phyloP scores from a whole-genome alignment of 2,329 filamentous ascomycete species.

The Neonectria faginata region DNA sequence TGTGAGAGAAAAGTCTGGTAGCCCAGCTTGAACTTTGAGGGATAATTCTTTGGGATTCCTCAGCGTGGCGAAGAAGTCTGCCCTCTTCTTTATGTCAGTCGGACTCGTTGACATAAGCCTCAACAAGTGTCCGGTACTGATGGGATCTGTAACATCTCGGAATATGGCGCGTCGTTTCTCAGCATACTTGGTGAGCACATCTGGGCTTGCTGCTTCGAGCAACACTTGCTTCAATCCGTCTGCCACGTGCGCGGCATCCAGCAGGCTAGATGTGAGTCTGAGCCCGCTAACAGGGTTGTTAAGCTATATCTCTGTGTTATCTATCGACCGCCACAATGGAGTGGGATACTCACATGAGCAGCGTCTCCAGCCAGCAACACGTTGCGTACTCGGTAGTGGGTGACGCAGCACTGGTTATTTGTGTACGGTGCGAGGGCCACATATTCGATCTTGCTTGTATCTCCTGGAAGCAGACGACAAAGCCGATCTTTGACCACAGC shows the following conservation, averaged over 20 bases:
- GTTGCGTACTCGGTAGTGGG: too few relatives aligned
- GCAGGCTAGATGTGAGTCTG: neutral
- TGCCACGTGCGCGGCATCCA: conserved; percentile 8
- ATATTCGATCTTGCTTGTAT: conserved; percentile 11
- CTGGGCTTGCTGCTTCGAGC: neutral
- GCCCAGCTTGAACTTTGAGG: conserved; percentile 4
- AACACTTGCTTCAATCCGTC: neutral
- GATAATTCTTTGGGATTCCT: conserved; percentile 1
- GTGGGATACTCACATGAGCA: conserved; percentile 6
- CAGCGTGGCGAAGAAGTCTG: neutral
- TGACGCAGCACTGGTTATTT: neutral
- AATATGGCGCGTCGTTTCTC: conserved; percentile 2
- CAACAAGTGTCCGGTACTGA: conserved; percentile 7
- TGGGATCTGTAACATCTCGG: neutral
- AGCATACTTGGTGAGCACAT: neutral
- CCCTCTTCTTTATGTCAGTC: conserved; percentile 7
- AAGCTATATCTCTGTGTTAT: neutral
- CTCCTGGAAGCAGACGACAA: conserved; percentile 1
- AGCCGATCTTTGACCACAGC: conserved; percentile 4
- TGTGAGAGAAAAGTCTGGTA: conserved; percentile 10
- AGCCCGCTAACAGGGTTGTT: conserved; percentile 11
- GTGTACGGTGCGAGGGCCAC: conserved; percentile 9
- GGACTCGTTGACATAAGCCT: conserved; percentile 6
- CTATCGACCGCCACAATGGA: too few relatives aligned
- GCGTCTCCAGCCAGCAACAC: neutral